phyloP scores from a whole-genome alignment of 805 yeast species.

The Naumovozyma baii region DNA sequence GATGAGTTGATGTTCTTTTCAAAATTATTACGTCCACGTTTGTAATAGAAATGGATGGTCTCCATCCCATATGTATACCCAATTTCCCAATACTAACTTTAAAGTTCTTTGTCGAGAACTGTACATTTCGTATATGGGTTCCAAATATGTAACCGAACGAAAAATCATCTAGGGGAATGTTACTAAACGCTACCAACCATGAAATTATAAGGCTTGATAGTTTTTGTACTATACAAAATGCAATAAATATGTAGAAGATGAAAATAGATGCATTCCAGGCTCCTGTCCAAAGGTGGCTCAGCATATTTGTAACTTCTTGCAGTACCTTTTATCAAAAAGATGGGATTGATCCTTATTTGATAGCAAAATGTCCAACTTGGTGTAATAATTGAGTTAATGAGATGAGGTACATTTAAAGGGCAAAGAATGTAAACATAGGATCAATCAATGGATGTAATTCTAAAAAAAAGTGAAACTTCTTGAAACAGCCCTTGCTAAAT shows the following conservation, averaged over 20 bases:
- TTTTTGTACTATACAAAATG: neutral
- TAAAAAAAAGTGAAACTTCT: too few relatives aligned
- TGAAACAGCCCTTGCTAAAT: too few relatives aligned
- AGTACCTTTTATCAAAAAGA: too few relatives aligned
- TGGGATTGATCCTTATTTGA: too few relatives aligned
- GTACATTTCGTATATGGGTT: conserved; percentile 10
- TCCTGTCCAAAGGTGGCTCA: neutral
- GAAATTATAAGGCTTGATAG: neutral
- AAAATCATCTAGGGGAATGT: conserved; percentile 6
- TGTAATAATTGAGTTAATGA: too few relatives aligned
- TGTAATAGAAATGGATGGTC: conserved; percentile 13
- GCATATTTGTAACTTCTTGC: neutral
- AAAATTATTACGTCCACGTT: conserved; percentile 8
- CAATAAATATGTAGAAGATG: neutral
- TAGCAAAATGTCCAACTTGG: too few relatives aligned
- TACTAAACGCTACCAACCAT: conserved; percentile 1
- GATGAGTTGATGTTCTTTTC: neutral
- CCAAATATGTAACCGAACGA: conserved; percentile 15
- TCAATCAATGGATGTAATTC: too few relatives aligned
- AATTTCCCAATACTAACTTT: conserved; percentile 11
- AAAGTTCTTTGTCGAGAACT: conserved; percentile 7
- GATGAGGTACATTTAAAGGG: too few relatives aligned
- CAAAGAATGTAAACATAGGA: too few relatives aligned
- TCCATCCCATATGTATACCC: conserved; percentile 13
- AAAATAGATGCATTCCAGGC: neutral